Evolutionary conservation across 1,284 basidiomycete genomes (phyloP), one percentile per base, ranked within the genome.

Genomic region (Fistulina hepatica): DNA sequence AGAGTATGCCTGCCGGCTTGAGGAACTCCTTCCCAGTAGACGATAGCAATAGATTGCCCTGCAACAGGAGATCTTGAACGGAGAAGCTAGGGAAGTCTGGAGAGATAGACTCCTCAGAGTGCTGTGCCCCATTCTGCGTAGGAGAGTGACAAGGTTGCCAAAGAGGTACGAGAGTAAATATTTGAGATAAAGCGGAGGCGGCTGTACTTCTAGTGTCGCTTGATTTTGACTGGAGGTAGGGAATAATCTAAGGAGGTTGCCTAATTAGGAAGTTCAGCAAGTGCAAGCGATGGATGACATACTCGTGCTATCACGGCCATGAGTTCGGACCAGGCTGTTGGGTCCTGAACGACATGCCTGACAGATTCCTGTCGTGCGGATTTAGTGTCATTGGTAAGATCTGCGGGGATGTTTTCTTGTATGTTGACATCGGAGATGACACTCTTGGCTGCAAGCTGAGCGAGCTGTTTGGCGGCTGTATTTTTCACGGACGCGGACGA

Each of bases 401-500:
- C n/a, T n/a, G n/a, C n/a, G n/a, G n/a, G n/a, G n/a, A n/a, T n/a
- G n/a, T 31, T 19, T 16, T 31, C 15, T 16, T 16, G 10, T 11
- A 19, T 31, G 21, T 80, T 71, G 37, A 86, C 84, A 64, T 92
- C 86, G 48, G 72, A 74, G 51, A 79, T 75, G 46, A 91, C 75
- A 50, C 77, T 79, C 58, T 84, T 81, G 15, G 74, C 81, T 3
- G 91, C 90, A 41, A 94, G 71, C 51, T 92, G 85, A 2, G 89
- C 92, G 30, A 95, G 72, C 58, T 95, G 92, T 53, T 88, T 89
- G 7, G 91, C 91, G 3, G 92, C 91, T 12, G 91, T 92, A 45
- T 78, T 77, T 53, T 89, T 75, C 43, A 94, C 82, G 34, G 85
- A 82, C 34, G 73, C 64, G 3, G 86, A 88, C 21, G 90, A 91